Evolutionary conservation across 2,329 filamentous ascomycete genomes (phyloP), one percentile per base, ranked within the genome.

Genomic region (Chaetomium olivaceum): DNA sequence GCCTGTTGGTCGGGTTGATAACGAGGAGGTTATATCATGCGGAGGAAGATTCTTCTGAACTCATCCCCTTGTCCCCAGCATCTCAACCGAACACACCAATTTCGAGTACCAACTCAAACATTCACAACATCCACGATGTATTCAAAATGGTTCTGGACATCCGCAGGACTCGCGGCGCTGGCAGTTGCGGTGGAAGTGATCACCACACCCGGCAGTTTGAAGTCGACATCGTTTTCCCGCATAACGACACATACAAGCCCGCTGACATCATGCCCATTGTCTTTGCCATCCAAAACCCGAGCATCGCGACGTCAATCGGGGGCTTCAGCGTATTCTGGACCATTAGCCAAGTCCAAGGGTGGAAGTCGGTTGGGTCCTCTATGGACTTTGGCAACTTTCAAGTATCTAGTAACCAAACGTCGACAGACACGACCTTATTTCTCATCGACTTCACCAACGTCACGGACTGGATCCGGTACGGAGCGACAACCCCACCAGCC

Each of bases 221-320:
- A 21, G n/a, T 60, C 58, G 58, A 60, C 58, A 19, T 33, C 27
- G 21, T 60, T 2, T 60, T 60, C 27, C 58, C 58, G 16, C 58
- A 46, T 29, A 21, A 23, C 6, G 39, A 50, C n/a, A 36, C 46
- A 7, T 60, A 50, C 58, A 51, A 33, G n/a, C 27, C 43, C 19
- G 50, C 48, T 5, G 58, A 60, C 16, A 19, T 19, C 43, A 36
- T 60, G 19, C 58, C 58, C 21, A 46, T 60, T 19, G 58, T 60
- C n/a, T 3, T 60, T 2, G 58, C 58, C 43, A 29, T 60, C n/a
- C 43, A 60, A 25, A 59, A 48, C 23, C 14, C 39, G 5, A n/a
- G 16, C 39, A 16, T 43, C 16, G 16, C 39, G 39, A 1, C 2
- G 5, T 43, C 39, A 5, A 43, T 43, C 7, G 39, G 39, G 4